These are phyloP conservation scores for Crithidia mellificae DNA, from an alignment of 208 protist species.

Conservation along the genomic window DNA sequence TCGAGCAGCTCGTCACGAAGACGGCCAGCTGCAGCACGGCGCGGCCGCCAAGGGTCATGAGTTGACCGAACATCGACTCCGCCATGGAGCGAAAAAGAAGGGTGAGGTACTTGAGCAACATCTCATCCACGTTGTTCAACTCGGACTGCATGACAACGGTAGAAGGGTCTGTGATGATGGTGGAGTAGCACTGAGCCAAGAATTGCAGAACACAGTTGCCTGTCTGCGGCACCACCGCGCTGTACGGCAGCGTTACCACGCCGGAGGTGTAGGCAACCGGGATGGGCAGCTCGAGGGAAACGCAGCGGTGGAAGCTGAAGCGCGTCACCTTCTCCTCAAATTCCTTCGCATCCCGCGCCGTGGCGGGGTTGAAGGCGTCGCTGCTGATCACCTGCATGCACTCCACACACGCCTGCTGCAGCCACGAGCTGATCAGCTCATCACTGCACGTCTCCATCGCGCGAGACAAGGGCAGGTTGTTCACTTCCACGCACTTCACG, in stretches of 20 bases:
- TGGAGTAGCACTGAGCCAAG: conserved; percentile 70
- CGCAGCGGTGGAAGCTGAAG: conserved; percentile 71
- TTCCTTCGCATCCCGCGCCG: conserved; percentile 42
- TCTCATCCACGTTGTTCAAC: conserved; percentile 91
- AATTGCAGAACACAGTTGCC: conserved; percentile 69
- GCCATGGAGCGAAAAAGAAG: conserved; percentile 86
- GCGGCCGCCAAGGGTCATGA: conserved; percentile 52
- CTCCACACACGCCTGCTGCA: conserved; percentile 77
- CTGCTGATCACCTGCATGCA: conserved; percentile 66
- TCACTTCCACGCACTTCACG: conserved; percentile 73
- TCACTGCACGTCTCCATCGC: conserved; percentile 78
- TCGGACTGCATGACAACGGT: conserved; percentile 79
- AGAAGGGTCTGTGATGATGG: conserved; percentile 62
- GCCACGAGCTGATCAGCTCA: conserved; percentile 76
- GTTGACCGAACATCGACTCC: conserved; percentile 67
- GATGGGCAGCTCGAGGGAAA: conserved; percentile 63
- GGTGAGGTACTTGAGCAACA: conserved; percentile 89
- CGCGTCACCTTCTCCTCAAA: conserved; percentile 60
- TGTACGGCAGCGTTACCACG: conserved; percentile 71
- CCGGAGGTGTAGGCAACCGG: conserved; percentile 50
- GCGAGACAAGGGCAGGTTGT: conserved; percentile 68
- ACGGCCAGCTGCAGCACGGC: conserved; percentile 69
- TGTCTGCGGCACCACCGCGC: conserved; percentile 55
- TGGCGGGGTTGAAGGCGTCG: conserved; percentile 62
- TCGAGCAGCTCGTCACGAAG: conserved; percentile 79